phyloP scores from a whole-genome alignment of 2,329 filamentous ascomycete genomes.

The Ascosphaera pollenicola region DNA sequence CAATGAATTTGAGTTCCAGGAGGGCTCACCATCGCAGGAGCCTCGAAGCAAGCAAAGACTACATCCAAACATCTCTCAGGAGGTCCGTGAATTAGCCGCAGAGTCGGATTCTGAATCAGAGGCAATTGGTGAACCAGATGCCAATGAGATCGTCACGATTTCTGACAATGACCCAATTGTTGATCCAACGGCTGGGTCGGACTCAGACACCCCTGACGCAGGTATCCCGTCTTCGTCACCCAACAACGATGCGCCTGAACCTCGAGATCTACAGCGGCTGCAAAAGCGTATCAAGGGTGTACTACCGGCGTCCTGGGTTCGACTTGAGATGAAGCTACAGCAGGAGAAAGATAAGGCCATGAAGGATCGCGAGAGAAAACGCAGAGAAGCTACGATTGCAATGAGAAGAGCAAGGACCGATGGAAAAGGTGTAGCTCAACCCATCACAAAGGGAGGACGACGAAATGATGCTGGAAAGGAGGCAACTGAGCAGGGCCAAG shows the following conservation, averaged over 20 bases:
- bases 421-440: conserved; percentile 7
- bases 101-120: conserved; percentile 1
- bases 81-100: too few species aligned
- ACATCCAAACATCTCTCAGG: too few species aligned
- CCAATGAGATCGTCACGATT: conserved; percentile 7
- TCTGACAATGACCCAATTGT: conserved; percentile 6
- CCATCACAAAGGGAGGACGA: conserved; percentile 7
- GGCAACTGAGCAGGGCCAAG: conserved; percentile 7
- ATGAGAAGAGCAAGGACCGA: conserved; percentile 8
- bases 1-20: neutral
- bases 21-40: too few species aligned
- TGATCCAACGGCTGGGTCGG: conserved; percentile 5
- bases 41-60: too few species aligned
- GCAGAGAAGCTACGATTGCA: conserved; percentile 6
- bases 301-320: conserved; percentile 26
- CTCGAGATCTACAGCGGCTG: conserved; percentile 12
- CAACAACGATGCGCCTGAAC: conserved; percentile 6
- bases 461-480: conserved; percentile 1
- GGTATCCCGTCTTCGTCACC: conserved; percentile 6
- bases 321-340: conserved; percentile 18
- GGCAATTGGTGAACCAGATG: conserved; percentile 2
- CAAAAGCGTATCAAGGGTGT: conserved; percentile 25
- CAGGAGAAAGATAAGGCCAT: conserved; percentile 7
- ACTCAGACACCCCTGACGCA: conserved; percentile 6
- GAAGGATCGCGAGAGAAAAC: conserved; percentile 5